Evolutionary conservation across 1,139 yeast genomes (phyloP).

Genomic region (Kurtzmaniella quercitrusa): DNA sequence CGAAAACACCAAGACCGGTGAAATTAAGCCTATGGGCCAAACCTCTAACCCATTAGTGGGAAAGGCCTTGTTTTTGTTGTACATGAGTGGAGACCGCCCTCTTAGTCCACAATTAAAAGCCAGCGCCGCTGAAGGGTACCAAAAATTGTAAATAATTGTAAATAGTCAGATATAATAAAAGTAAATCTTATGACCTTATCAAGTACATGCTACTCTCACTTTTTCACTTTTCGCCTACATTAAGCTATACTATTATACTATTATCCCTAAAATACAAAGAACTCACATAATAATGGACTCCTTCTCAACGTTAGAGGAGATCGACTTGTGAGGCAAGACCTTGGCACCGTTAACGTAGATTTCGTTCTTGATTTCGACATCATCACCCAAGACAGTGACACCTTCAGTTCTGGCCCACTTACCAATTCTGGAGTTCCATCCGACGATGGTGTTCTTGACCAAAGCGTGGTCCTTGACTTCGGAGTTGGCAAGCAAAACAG

Average conservation of each 20-base stretch:
- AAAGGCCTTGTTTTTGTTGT: slow-evolving; percentile 54
- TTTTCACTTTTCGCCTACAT: background rate
- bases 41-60: slow-evolving; percentile 49
- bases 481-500: slow-evolving; percentile 89
- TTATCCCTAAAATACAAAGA: slow-evolving; percentile 3
- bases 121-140: slow-evolving; percentile 30
- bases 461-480: slow-evolving; percentile 95
- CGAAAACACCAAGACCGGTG: slow-evolving; percentile 22
- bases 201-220: background rate
- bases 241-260: slow-evolving; percentile 3
- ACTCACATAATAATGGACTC: slow-evolving; percentile 94
- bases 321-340: slow-evolving; percentile 97
- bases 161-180: too few species aligned
- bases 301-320: slow-evolving; percentile 92
- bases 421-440: slow-evolving; percentile 99
- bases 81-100: slow-evolving; percentile 60
- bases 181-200: background rate
- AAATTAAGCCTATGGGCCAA: slow-evolving; percentile 38
- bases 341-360: slow-evolving; percentile 98
- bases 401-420: slow-evolving; percentile 99
- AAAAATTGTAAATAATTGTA: slow-evolving; percentile 9
- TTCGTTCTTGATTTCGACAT: slow-evolving; percentile 97
- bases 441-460: slow-evolving; percentile 96
- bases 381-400: slow-evolving; percentile 97
- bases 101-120: slow-evolving; percentile 41